phyloP scores from a whole-genome alignment of 140 eudicot genomes.

The Erigeron philadelphicus region DNA sequence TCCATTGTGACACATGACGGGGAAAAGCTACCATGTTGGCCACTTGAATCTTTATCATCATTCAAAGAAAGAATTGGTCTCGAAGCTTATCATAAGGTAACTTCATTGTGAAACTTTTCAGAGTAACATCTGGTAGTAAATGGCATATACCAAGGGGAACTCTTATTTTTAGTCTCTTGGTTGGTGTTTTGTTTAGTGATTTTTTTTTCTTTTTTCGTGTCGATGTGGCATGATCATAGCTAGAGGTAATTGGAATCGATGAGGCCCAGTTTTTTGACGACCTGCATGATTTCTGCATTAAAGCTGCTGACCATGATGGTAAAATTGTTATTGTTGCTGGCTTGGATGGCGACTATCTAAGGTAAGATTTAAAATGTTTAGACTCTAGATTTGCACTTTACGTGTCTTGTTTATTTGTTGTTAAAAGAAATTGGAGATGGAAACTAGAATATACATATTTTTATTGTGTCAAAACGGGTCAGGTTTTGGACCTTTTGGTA shows the following conservation, averaged over 20 bases:
- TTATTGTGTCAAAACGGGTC: not conserved
- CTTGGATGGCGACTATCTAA: constrained; percentile 87
- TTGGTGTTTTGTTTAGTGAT: constrained; percentile 6
- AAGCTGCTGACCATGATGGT: constrained; percentile 93
- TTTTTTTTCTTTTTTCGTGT: not conserved
- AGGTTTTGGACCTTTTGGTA: not conserved
- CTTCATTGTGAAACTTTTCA: not conserved
- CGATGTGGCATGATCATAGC: constrained; percentile 28
- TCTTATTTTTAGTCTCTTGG: constrained; percentile 3
- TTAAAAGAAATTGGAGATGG: not conserved
- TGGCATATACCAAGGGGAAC: not conserved
- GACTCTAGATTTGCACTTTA: not conserved
- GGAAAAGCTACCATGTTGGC: constrained; percentile 81
- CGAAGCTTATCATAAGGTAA: constrained; percentile 84
- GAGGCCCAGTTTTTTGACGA: constrained; percentile 96
- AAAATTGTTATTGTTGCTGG: constrained; percentile 96
- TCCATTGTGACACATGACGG: constrained; percentile 94
- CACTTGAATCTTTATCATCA: constrained; percentile 67
- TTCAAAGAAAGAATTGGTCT: constrained; percentile 63
- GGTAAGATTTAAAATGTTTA: constrained; percentile 36
- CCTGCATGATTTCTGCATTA: constrained; percentile 73
- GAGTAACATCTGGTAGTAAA: constrained; percentile 1
- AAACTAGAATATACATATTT: not conserved
- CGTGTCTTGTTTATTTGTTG: not conserved
- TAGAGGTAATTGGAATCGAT: constrained; percentile 91